Base-by-base conservation (phyloP, 2,329 filamentous ascomycete species). In the Colletotrichum cereale region DNA sequence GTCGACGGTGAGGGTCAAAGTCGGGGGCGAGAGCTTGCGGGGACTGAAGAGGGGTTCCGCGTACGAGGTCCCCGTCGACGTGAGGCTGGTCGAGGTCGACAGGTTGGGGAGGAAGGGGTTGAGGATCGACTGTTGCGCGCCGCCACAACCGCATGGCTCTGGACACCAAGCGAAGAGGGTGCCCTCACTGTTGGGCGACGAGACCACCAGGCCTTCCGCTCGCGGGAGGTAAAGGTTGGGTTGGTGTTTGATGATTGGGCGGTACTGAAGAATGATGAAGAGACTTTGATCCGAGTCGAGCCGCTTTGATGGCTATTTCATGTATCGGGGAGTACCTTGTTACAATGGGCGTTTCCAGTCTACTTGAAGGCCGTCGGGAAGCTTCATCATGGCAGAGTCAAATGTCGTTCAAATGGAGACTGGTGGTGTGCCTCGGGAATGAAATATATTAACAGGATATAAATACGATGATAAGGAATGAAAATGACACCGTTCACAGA, bases 1-100 rank as follows among this genome's bases (percentile, higher is more conserved):
- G 5, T 5, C 34, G n/a, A 31, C 42, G 42, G 58, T 48, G 3
- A 48, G 5, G 29, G 31, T 61, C 42, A 36, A 21, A 7, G 14
- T 61, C 7, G 40, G 29, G 21, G 40, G 10, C 18, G 21, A n/a
- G 5, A 7, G 6, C 21, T n/a, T 24, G 18, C 7, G 4, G 31
- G 38, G 21, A 21, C n/a, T 8, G 31, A 18, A 34, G 14, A 26
- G 29, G 29, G 44, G 21, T 12, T 2, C 29, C 8, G 42, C 10
- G 7, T 21, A 12, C 16, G 58, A 61, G 58, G 42, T 61, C 34
- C 29, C 58, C 16, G 40, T 61, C 5, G 21, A 31, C 18, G 58
- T 29, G 21, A 50, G 58, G 44, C 47, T 62, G n/a, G 29, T 50
- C 21, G 31, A 62, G 44, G 31, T 62, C 24, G 58, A 62, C 18